Evolutionary conservation across 441 rosid species (phyloP).

Genomic region (Mallotus repandus): DNA sequence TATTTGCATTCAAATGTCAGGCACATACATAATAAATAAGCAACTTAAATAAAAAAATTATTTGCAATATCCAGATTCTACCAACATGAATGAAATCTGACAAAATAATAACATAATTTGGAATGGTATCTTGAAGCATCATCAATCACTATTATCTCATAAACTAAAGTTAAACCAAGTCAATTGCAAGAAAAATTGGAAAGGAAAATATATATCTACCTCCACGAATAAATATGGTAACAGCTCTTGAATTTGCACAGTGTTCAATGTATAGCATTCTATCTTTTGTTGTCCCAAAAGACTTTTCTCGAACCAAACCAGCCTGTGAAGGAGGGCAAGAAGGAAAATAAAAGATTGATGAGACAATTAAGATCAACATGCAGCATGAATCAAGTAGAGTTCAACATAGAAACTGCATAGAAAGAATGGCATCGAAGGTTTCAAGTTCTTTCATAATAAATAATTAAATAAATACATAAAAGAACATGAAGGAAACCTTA

Average conservation of each 20-base stretch:
- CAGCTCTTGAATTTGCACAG: slow-evolving; percentile 97
- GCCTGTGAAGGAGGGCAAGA: slow-evolving; percentile 51
- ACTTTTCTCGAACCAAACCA: slow-evolving; percentile 90
- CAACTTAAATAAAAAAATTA: not conserved
- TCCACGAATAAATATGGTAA: slow-evolving; percentile 95
- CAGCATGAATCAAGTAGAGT: slow-evolving; percentile 5
- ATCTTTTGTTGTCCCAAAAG: slow-evolving; percentile 99
- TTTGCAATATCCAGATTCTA: not conserved
- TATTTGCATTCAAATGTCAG: too few species aligned
- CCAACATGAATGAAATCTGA: not conserved
- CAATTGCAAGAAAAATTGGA: slow-evolving; percentile 1
- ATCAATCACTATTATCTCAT: not conserved
- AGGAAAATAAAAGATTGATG: slow-evolving; percentile 8
- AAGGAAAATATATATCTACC: slow-evolving; percentile 43
- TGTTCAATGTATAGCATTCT: slow-evolving; percentile 93
- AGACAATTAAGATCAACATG: not conserved
- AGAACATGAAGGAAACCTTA: too few species aligned
- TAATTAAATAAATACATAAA: too few species aligned
- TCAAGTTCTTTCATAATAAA: slow-evolving; percentile 1
- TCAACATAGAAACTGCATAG: slow-evolving; percentile 1
- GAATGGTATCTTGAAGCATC: not conserved
- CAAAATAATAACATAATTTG: not conserved
- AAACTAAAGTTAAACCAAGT: not conserved
- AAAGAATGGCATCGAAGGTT: not conserved
- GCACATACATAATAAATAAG: not conserved